Conservation (phyloP, 768 basidiomycete species). For the Lactarius evosmus region DNA sequence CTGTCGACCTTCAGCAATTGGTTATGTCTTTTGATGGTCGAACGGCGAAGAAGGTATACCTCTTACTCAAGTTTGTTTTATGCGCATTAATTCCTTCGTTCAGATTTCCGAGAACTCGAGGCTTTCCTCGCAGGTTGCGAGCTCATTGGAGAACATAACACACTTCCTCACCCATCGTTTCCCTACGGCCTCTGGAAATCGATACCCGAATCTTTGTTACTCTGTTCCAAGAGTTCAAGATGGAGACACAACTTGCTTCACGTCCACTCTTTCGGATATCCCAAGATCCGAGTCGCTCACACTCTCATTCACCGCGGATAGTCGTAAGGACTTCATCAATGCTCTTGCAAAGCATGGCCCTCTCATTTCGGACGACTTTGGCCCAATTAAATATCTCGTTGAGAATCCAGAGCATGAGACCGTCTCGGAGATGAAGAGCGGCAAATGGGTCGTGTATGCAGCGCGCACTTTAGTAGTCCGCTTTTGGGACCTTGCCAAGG, state of each 20-base stretch:
- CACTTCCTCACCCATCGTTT: slow-evolving; percentile 44
- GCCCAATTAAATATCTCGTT: slow-evolving; percentile 50
- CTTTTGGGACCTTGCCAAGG: slow-evolving; percentile 85
- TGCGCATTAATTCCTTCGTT: background rate
- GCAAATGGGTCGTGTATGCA: slow-evolving; percentile 90
- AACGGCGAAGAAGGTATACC: slow-evolving; percentile 37
- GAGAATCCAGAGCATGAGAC: slow-evolving; percentile 47
- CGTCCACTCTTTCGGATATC: slow-evolving; percentile 35
- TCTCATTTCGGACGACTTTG: slow-evolving; percentile 35
- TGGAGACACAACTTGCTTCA: slow-evolving; percentile 41
- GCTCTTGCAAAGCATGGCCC: slow-evolving; percentile 36
- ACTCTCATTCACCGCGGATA: slow-evolving; percentile 48
- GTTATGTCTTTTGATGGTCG: slow-evolving; percentile 52
- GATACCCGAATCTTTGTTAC: slow-evolving; percentile 55
- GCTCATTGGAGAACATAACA: slow-evolving; percentile 51
- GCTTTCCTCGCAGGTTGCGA: slow-evolving; percentile 37
- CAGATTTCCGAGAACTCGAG: slow-evolving; percentile 23
- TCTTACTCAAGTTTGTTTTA: background rate
- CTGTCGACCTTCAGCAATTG: slow-evolving; percentile 73
- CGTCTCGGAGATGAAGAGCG: slow-evolving; percentile 72
- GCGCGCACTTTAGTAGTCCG: slow-evolving; percentile 67
- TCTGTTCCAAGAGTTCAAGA: slow-evolving; percentile 27
- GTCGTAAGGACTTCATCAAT: slow-evolving; percentile 49
- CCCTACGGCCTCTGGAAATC: slow-evolving; percentile 42
- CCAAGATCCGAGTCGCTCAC: slow-evolving; percentile 46